Evolutionary conservation across 2,329 filamentous ascomycete species (phyloP).

Genomic region (Fusarium bulbicola): DNA sequence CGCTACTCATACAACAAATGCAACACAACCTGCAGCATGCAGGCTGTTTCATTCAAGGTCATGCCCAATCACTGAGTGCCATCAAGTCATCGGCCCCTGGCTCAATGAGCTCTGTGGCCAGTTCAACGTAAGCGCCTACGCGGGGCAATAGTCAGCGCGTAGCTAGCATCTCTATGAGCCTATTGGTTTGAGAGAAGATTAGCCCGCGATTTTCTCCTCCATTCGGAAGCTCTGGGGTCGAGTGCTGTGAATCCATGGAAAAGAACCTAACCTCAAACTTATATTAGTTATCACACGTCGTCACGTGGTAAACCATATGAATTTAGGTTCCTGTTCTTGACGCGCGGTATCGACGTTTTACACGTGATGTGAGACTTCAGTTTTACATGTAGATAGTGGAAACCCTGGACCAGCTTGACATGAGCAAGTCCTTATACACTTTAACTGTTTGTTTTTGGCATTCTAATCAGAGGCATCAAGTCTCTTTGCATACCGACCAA

Average conservation of each 20-base stretch:
- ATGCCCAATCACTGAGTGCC: conserved; percentile 19
- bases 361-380: neutral
- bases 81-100: conserved; percentile 13
- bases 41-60: neutral
- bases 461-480: neutral
- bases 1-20: conserved; percentile 1
- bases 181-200: conserved; percentile 30
- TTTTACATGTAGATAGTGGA: neutral
- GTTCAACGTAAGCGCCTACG: conserved; percentile 28
- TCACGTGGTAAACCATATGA: conserved; percentile 13
- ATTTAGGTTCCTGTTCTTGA: too few relatives aligned
- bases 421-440: neutral
- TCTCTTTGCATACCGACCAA: neutral
- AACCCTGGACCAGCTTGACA: neutral
- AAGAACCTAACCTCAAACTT: neutral
- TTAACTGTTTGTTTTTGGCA: neutral
- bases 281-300: neutral
- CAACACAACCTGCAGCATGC: neutral
- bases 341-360: neutral
- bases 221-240: conserved; percentile 15
- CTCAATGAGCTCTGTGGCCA: conserved; percentile 2
- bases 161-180: neutral
- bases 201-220: conserved; percentile 11
- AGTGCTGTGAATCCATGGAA: neutral
- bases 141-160: conserved; percentile 27